Evolutionary conservation across 73 alveolate species (phyloP), one percentile per base, ranked within the genome.

Genomic region (Uronychia setigera): DNA sequence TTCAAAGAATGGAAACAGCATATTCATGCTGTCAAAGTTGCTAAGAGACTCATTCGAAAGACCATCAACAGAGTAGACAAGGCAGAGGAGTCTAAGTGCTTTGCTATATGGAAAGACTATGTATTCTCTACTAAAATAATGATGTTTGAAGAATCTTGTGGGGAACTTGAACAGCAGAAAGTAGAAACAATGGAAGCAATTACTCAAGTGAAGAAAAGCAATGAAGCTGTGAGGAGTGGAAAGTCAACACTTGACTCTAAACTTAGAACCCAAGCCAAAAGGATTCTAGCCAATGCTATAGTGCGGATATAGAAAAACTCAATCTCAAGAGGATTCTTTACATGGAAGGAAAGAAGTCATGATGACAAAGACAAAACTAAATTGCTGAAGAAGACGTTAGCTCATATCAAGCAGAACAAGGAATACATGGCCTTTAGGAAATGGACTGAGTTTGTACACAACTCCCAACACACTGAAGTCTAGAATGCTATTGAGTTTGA

Each of bases 281-380:
- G 85, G 32, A 74, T 90, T 0, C 30, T 90, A 80, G 87, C 87
- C 14, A 90, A 90, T 58, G 60, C 85, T 58, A 59, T 90, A 0
- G 80, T 80, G 5, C 77, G 95, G 59, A 31, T 31, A 27, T 74
- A 31, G 9, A 77, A 80, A 31, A 29, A 76, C 13, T n/a, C 57
- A 0, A 26, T 59, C 46, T 86, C 95, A 0, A 78, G 80, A 31
- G 91, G 92, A 14, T 90, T 90, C 84, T 83, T 80, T 35, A 85
- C 88, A 14, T 90, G 95, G 95, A 46, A 58, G n/a, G 88, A 86
- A 0, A 76, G n/a, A 9, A 19, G 77, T 26, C 57, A 26, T 19
- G 80, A 74, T 28, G 26, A 29, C 31, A 79, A 90, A 30, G 26
- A 32, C 0, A 78, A 82, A 82, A 59, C 33, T 13, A 58, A 81